Percentiles rank a stretch among this genome's conserved stretches.
Evolutionary conservation across 75 land plant species (phyloP).

Genomic region (Cunninghamia lanceolata): DNA sequence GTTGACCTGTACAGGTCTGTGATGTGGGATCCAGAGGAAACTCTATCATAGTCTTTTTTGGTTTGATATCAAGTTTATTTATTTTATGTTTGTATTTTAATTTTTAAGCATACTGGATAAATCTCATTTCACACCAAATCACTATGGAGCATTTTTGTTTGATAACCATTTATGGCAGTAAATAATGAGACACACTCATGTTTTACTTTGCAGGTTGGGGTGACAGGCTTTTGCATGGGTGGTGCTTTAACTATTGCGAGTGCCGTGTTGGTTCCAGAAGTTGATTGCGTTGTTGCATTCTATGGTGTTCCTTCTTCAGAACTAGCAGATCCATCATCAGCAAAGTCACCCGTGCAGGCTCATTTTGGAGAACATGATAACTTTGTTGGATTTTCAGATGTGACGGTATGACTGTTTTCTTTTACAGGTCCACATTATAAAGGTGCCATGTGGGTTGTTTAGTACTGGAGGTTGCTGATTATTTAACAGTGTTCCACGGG

Average conservation of each 20-base stretch:
- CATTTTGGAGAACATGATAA: conserved; percentile 91
- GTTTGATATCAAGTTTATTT: background rate
- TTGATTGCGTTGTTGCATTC: conserved; percentile 89
- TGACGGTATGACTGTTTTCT: conserved; percentile 45
- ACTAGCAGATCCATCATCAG: conserved; percentile 74
- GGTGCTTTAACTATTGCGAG: conserved; percentile 93
- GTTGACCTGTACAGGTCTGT: background rate
- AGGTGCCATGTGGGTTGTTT: background rate
- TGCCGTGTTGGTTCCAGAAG: conserved; percentile 75
- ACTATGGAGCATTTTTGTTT: background rate
- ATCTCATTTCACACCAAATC: background rate
- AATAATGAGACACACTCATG: background rate
- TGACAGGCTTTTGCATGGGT: conserved; percentile 95
- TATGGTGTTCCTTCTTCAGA: conserved; percentile 74
- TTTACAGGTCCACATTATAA: background rate
- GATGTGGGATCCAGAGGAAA: background rate
- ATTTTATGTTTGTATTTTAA: background rate
- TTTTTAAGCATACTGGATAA: background rate
- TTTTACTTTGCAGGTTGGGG: conserved; percentile 72
- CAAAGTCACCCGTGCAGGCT: conserved; percentile 89
- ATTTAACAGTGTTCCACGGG: too few species aligned
- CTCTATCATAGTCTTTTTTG: background rate
- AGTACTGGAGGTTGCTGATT: conserved; percentile 1
- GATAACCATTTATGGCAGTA: background rate
- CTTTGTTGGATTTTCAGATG: conserved; percentile 83